phyloP scores from a whole-genome alignment of 2,329 filamentous ascomycete genomes.

The Fusarium lyarnte region DNA sequence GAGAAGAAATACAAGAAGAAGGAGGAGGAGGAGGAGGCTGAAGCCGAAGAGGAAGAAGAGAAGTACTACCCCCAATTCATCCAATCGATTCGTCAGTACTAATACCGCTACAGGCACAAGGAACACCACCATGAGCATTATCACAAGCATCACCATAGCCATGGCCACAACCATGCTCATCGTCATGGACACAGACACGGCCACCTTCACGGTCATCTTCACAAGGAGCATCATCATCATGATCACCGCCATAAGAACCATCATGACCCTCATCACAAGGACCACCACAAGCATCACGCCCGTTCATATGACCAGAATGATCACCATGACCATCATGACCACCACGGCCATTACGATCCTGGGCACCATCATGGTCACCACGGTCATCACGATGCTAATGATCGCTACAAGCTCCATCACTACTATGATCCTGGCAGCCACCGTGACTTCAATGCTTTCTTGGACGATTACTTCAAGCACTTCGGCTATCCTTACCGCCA shows the following conservation, averaged over 20 bases:
- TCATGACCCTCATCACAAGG: neutral
- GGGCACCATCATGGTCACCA: neutral
- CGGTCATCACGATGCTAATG: neutral
- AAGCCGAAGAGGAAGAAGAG: neutral
- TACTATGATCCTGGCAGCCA: neutral
- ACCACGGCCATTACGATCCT: neutral
- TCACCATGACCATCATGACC: neutral
- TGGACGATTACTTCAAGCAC: neutral
- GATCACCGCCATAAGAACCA: neutral
- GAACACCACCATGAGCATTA: constrained; percentile 4
- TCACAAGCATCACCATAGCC: neutral
- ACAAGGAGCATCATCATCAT: neutral
- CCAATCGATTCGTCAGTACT: neutral
- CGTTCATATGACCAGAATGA: neutral
- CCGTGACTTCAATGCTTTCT: neutral
- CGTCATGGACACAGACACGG: neutral
- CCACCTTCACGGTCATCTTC: neutral
- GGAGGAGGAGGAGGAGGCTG: neutral
- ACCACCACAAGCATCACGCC: neutral
- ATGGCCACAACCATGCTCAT: neutral
- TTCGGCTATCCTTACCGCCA: neutral
- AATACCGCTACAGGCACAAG: neutral
- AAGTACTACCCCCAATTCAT: neutral
- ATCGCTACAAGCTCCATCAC: neutral
- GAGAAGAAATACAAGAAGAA: constrained; percentile 1